These are phyloP conservation scores for Coemansia sp. DNA, from an alignment of 192 early-diverging fungal species.

Conservation along the genomic window DNA sequence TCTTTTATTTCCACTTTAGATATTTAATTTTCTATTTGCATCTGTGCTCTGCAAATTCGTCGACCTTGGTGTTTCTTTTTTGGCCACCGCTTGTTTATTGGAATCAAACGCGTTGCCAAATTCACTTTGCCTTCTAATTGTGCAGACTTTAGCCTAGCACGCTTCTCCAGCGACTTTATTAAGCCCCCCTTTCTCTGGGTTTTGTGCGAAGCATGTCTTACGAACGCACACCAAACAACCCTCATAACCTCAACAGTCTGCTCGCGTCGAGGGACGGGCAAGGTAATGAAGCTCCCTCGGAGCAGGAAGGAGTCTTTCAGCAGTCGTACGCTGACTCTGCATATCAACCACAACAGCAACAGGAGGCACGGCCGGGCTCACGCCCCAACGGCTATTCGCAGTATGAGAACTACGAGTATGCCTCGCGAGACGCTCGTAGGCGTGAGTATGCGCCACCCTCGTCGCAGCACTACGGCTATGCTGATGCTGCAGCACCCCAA, in stretches of 20 bases:
- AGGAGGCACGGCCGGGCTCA: background rate
- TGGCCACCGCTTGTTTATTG: no score
- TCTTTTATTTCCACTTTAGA: background rate
- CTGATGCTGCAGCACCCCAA: conserved; percentile 6
- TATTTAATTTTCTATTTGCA: conserved; percentile 4
- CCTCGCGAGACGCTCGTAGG: conserved; percentile 15
- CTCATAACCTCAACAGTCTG: conserved; percentile 46
- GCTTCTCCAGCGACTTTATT: background rate
- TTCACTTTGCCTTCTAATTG: background rate
- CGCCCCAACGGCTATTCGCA: conserved; percentile 23
- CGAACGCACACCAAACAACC: conserved; percentile 33
- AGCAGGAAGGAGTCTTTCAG: conserved; percentile 17
- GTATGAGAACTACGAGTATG: conserved; percentile 29
- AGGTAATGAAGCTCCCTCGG: conserved; percentile 6
- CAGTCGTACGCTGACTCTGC: conserved; percentile 17
- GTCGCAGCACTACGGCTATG: conserved; percentile 21
- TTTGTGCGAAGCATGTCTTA: conserved; percentile 37
- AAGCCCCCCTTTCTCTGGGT: conserved; percentile 1
- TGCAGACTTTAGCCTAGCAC: conserved; percentile 2
- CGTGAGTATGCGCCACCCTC: conserved; percentile 14
- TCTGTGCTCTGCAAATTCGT: background rate
- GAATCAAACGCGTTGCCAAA: no score
- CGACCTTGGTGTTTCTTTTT: no score
- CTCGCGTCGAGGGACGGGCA: conserved; percentile 29
- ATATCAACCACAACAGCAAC: conserved; percentile 19